Evolutionary conservation across 2,329 filamentous ascomycete genomes (phyloP).

Genomic region (Neofusicoccum sp.): DNA sequence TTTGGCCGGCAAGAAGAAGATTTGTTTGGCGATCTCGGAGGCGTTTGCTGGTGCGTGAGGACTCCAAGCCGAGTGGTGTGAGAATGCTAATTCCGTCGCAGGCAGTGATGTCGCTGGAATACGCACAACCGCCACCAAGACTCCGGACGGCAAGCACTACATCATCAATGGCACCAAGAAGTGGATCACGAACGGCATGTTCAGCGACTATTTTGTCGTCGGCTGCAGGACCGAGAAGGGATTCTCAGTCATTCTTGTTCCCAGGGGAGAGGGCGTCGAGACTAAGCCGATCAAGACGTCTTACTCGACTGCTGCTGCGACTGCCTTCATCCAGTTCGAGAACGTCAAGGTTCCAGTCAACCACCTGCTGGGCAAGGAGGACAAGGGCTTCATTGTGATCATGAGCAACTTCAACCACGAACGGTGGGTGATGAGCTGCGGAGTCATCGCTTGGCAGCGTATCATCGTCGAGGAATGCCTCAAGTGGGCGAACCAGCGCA

Average conservation of each 20-base stretch:
- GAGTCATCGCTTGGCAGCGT: slow-evolving; percentile 65
- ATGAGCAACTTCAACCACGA: slow-evolving; percentile 89
- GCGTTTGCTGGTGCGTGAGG: slow-evolving; percentile 66
- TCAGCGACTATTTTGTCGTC: slow-evolving; percentile 80
- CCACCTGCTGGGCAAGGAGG: slow-evolving; percentile 77
- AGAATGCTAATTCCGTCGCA: not conserved
- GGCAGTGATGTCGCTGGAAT: slow-evolving; percentile 81
- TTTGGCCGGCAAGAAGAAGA: slow-evolving; percentile 81
- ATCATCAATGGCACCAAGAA: slow-evolving; percentile 76
- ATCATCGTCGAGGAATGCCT: slow-evolving; percentile 79
- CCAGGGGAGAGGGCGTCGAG: slow-evolving; percentile 73
- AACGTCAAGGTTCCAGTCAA: slow-evolving; percentile 82
- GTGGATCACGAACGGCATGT: slow-evolving; percentile 84
- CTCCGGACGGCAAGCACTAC: slow-evolving; percentile 54
- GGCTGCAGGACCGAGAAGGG: slow-evolving; percentile 79
- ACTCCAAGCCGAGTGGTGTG: not conserved
- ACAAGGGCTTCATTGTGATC: slow-evolving; percentile 85
- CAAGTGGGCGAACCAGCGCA: slow-evolving; percentile 85
- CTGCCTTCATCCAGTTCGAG: slow-evolving; percentile 79
- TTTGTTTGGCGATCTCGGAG: slow-evolving; percentile 85
- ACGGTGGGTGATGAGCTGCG: slow-evolving; percentile 74
- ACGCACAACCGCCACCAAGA: slow-evolving; percentile 67
- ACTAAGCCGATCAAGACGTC: slow-evolving; percentile 78
- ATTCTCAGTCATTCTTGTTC: slow-evolving; percentile 75
- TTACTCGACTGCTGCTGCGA: slow-evolving; percentile 78